Evolutionary conservation across 78 protist genomes (phyloP).

Genomic region (Guillardia theta): DNA sequence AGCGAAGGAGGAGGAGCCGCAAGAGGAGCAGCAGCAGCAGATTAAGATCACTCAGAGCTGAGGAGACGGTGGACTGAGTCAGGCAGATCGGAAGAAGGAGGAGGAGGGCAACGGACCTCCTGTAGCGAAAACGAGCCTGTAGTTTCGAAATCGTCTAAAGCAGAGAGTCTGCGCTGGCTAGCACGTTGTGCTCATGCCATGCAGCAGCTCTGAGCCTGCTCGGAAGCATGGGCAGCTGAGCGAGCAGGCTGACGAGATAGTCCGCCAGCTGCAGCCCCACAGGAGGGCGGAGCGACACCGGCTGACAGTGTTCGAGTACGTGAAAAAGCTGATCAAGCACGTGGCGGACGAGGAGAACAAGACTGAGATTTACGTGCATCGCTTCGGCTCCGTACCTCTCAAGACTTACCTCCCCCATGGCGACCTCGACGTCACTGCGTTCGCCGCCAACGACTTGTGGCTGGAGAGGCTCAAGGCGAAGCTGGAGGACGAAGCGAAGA

Average conservation of each 20-base stretch:
- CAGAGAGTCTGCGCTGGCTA: too few species aligned
- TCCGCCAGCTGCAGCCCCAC: background rate
- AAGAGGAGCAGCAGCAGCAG: too few species aligned
- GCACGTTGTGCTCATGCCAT: too few species aligned
- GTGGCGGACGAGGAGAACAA: background rate
- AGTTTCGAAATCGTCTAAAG: too few species aligned
- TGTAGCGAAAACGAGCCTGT: too few species aligned
- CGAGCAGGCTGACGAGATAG: background rate
- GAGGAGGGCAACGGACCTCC: too few species aligned
- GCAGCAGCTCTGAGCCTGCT: too few species aligned
- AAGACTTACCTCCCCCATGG: conserved; percentile 47
- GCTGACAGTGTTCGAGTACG: background rate
- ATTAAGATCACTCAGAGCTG: too few species aligned
- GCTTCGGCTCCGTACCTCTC: conserved; percentile 29
- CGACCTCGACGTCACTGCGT: conserved; percentile 29
- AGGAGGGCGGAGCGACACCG: background rate
- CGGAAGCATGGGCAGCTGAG: too few species aligned
- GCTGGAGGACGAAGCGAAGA: background rate
- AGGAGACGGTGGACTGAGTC: too few species aligned
- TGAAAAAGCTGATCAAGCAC: background rate
- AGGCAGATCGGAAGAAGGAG: too few species aligned
- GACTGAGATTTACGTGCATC: background rate
- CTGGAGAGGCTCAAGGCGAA: background rate
- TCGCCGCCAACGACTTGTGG: background rate
- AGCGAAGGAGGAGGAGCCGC: too few species aligned